phyloP scores from a whole-genome alignment of 192 early-diverging fungal species.

The Polychytrium aggregatum region DNA sequence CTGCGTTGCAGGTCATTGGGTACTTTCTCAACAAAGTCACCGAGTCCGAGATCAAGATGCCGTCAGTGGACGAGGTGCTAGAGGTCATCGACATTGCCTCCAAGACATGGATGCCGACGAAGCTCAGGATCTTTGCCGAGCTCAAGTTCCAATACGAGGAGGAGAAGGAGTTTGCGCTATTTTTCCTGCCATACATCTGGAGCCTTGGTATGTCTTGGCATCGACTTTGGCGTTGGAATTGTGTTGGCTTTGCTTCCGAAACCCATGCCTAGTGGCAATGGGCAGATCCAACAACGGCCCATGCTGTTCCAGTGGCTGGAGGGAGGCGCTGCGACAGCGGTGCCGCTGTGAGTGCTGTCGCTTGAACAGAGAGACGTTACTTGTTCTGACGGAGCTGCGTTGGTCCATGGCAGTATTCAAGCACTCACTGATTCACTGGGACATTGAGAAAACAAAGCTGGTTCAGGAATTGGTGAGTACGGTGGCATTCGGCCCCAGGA shows the following conservation, averaged over 20 bases:
- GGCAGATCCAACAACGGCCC: too few species aligned
- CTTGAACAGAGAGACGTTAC: neutral
- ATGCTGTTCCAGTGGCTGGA: too few species aligned
- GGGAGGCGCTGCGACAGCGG: too few species aligned
- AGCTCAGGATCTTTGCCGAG: slow-evolving; percentile 37
- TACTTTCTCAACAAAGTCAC: slow-evolving; percentile 51
- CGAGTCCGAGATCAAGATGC: slow-evolving; percentile 53
- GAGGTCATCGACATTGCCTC: slow-evolving; percentile 51
- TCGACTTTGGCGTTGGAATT: too few species aligned
- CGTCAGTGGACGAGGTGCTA: slow-evolving; percentile 50
- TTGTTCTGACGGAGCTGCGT: neutral
- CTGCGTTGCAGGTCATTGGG: slow-evolving; percentile 32
- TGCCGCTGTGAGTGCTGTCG: too few species aligned
- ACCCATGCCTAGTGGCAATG: too few species aligned
- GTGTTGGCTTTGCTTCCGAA: too few species aligned
- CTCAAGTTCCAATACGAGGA: slow-evolving; percentile 64
- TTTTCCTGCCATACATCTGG: slow-evolving; percentile 65
- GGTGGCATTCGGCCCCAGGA: too few species aligned
- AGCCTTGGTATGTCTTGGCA: slow-evolving; percentile 28
- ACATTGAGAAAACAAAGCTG: slow-evolving; percentile 40
- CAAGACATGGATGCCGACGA: slow-evolving; percentile 48
- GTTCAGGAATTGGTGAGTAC: slow-evolving; percentile 10
- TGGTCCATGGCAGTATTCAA: slow-evolving; percentile 19
- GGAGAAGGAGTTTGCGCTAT: slow-evolving; percentile 38
- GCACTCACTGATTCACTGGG: slow-evolving; percentile 57